phyloP scores from a whole-genome alignment of 805 yeast species.

The Metschnikowia chrysomelidarum region DNA sequence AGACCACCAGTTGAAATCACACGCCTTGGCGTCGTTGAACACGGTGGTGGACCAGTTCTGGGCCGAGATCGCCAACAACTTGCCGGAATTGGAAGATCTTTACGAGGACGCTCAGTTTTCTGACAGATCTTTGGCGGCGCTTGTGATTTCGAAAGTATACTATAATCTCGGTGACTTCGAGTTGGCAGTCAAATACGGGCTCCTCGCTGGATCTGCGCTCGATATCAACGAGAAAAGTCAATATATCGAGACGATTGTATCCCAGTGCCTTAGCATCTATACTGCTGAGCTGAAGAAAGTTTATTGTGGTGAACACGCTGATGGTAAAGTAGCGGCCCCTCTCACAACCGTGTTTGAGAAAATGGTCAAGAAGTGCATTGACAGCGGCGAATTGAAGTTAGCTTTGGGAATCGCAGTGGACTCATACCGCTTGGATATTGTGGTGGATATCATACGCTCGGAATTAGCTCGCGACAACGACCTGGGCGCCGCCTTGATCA shows the following conservation, averaged over 20 bases:
- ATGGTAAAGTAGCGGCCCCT: constrained; percentile 51
- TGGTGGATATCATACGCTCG: constrained; percentile 53
- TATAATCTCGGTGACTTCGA: constrained; percentile 94
- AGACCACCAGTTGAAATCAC: constrained; percentile 71
- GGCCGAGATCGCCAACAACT: constrained; percentile 94
- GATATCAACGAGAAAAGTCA: constrained; percentile 75
- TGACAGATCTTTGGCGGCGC: constrained; percentile 80
- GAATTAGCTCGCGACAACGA: constrained; percentile 48
- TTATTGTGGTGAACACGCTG: constrained; percentile 20
- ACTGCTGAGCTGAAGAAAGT: constrained; percentile 57
- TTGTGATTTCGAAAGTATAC: constrained; percentile 84
- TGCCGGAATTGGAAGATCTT: constrained; percentile 84
- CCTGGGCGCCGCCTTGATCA: constrained; percentile 51
- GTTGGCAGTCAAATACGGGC: constrained; percentile 82
- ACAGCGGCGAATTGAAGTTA: constrained; percentile 66
- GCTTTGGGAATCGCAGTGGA: constrained; percentile 92
- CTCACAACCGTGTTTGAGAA: constrained; percentile 72
- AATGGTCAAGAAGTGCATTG: constrained; percentile 81
- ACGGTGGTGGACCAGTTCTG: constrained; percentile 85
- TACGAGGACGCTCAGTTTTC: constrained; percentile 81
- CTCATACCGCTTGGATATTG: constrained; percentile 80
- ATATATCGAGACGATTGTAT: constrained; percentile 88
- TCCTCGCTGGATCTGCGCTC: constrained; percentile 79
- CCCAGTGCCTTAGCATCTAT: constrained; percentile 87
- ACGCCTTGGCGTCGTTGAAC: constrained; percentile 82